Evolutionary conservation across 495 filamentous ascomycete genomes (phyloP), one percentile per base, ranked within the genome.

Genomic region (Xylaria flabelliformis): DNA sequence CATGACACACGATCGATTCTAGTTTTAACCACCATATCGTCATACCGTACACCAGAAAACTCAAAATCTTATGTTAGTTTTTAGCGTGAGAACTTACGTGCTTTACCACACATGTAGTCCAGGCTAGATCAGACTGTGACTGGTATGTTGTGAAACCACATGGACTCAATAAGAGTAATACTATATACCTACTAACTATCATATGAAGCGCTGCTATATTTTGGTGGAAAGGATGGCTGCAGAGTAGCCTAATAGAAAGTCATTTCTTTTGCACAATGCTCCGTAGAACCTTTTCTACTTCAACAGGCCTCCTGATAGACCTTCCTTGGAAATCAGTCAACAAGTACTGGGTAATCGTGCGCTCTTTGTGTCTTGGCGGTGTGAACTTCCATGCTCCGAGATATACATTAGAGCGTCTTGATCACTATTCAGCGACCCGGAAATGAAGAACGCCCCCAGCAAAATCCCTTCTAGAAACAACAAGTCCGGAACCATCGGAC

Each of bases 31-130:
- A 50, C 41, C 10, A 26, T 55, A 26, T 13, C 26, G 39, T 64
- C 61, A 46, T 64, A 8, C 12, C 41, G 61, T 46, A 24, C 21
- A 41, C 39, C 21, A 46, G 61, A 64, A 64, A 64, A 64, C 61
- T 64, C 41, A 46, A 64, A 64, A 46, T 46, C 17, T 7, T 46
- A 10, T 44, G n/a, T n/a, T n/a, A 12, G 1, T 32, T 44, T 46
- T 15, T 19, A 56, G 53, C 26, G 53, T 53, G 10, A 53, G 9
- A 26, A 7, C 50, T 26, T 19, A 8, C 21, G 7, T 51, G 24
- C 8, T 51, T 24, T 3, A 51, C 10, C 50, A 24, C 50, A 51
- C n/a, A 10, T 10, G 8, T 51, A 6, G 8, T 26, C 50, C 10
- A 53, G 39, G 8, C 21, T 51, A 21, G 46, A 50, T 21, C 26